These are phyloP conservation scores for Yamadazyma taylorii DNA, from an alignment of 1,139 yeast species.

Conservation along the genomic window DNA sequence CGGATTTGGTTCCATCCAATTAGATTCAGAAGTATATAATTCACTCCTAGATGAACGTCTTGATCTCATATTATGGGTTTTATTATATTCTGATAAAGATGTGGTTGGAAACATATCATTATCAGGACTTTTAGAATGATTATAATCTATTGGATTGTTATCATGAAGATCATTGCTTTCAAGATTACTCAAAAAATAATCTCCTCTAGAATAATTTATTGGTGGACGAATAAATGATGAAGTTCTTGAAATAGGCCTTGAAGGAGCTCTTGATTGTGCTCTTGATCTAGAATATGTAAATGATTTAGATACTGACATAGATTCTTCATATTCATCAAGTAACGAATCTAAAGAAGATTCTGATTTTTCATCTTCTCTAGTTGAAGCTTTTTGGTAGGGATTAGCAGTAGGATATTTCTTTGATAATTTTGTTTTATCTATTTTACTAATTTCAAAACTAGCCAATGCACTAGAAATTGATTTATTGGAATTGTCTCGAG, in stretches of 20 bases:
- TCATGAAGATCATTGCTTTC: constrained; percentile 6
- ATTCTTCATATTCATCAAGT: constrained; percentile 52
- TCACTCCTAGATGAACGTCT: constrained; percentile 45
- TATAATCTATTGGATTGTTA: neutral
- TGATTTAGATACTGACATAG: constrained; percentile 32
- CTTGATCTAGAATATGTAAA: constrained; percentile 22
- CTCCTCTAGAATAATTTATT: constrained; percentile 10
- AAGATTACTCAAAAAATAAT: neutral
- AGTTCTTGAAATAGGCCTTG: constrained; percentile 28
- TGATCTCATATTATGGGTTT: constrained; percentile 21
- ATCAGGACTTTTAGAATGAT: constrained; percentile 7
- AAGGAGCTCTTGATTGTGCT: constrained; percentile 21
- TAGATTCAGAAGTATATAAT: constrained; percentile 38
- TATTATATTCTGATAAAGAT: constrained; percentile 38
- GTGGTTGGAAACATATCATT: constrained; percentile 35
- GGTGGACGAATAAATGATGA: constrained; percentile 21
- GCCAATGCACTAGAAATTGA: constrained; percentile 34
- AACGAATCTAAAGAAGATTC: constrained; percentile 52
- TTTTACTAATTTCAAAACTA: constrained; percentile 23
- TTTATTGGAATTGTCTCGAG: constrained; percentile 23
- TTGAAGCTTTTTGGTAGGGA: constrained; percentile 3
- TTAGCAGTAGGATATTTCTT: constrained; percentile 10
- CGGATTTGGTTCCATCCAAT: constrained; percentile 46
- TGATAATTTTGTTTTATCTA: constrained; percentile 21
- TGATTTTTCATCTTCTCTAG: constrained; percentile 19